Evolutionary conservation across 257 asterid genomes (phyloP), one percentile per base, ranked within the genome.

Genomic region (Nyctanthes arbortristis): DNA sequence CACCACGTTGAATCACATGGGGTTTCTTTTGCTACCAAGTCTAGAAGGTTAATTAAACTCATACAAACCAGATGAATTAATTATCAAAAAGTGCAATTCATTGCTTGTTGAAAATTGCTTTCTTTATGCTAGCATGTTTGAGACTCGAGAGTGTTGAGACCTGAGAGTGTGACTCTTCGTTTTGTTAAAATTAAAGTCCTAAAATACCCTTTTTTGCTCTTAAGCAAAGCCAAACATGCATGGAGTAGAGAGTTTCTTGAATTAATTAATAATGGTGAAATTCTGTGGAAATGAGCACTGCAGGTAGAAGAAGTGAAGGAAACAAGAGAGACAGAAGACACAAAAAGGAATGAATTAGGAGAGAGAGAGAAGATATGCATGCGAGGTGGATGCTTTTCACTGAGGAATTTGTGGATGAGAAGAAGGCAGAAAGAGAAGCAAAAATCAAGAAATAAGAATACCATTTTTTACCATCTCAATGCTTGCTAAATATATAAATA

Each of bases 321-420:
- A 61, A 63, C 31, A 33, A 70, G 28, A 63, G 76, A 69, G 68
- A 68, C 72, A 66, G 74, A 78, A 22, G 66, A 67, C 63, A 61
- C 69, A 68, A 71, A 56, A 43, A 64, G 64, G 69, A 40, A 67
- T 30, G 79, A 72, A 31, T 69, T 36, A 64, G 81, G 71, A 64
- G 73, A 82, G 62, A 76, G 65, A 57, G 75, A 73, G 69, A 78
- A 72, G 55, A 49, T n/a, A 67, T 71, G 32, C 40, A 55, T 22
- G 39, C 68, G 59, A 70, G 83, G 80, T 18, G 88, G 96, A 29
- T 84, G 97, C 65, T 67, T 85, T 56, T 72, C 87, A 52, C 77
- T 83, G 57, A 77, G 80, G 83, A 81, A 63, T 59, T 82, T 88
- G 66, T 79, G 84, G 91, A 69, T 25, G 75, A 78, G 73, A 75